phyloP scores from a whole-genome alignment of 2,329 filamentous ascomycete species.

The Cytospora piceicola region DNA sequence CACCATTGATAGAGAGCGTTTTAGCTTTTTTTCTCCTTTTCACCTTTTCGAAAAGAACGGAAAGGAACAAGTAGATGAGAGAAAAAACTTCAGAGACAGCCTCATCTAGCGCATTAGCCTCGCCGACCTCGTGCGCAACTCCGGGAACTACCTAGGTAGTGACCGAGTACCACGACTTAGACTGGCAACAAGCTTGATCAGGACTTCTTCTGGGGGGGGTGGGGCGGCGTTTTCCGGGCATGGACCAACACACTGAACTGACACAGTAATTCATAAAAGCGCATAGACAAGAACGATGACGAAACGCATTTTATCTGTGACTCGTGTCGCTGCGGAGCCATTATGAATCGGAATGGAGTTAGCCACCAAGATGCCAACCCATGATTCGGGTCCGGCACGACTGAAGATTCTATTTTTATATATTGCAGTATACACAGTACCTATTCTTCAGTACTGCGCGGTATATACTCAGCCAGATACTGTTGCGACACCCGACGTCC shows the following conservation, averaged over 20 bases:
- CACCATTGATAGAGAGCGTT: neutral
- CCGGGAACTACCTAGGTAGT: neutral
- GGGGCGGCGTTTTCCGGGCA: too few relatives aligned
- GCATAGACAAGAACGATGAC: neutral
- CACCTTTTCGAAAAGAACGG: neutral
- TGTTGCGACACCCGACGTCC: neutral
- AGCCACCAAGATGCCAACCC: neutral
- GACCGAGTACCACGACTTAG: neutral
- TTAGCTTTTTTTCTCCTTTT: neutral
- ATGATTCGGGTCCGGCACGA: slow-evolving; percentile 27
- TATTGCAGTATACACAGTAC: neutral
- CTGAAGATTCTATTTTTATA: slow-evolving; percentile 24
- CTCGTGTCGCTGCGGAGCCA: slow-evolving; percentile 1
- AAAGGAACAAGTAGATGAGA: neutral
- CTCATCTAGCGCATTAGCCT: neutral
- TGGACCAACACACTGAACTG: neutral
- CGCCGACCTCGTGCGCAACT: neutral
- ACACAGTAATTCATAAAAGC: neutral
- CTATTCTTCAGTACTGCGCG: neutral
- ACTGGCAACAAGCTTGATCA: neutral
- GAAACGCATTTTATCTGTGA: neutral
- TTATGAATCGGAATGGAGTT: neutral
- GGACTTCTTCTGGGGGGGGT: neutral
- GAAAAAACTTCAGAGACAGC: neutral
- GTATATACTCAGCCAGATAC: too few relatives aligned